Base-by-base conservation (phyloP, 1,139 yeast species). In the Yamadazyma trypodendri region DNA sequence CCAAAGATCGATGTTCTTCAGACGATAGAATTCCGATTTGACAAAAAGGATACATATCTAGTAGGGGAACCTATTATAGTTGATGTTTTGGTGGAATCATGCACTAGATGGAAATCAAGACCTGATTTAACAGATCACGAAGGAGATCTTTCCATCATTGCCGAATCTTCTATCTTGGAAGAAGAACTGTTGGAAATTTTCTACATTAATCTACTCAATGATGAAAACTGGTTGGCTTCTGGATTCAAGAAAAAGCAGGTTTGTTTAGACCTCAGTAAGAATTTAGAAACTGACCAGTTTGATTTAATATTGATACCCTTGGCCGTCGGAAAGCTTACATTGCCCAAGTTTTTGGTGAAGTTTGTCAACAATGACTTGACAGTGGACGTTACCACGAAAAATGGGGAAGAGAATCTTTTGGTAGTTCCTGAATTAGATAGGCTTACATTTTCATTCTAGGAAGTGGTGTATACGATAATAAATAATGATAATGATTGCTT, bases 371-470 rank as follows among this genome's bases (percentile, higher is more conserved):
- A 41, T 18, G 46, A 44, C 7, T 51, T 62, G 13, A 24, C 51
- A n/a, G 71, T 79, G 68, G 90, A 86, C 42, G 60, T 81, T 8
- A 83, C 82, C 38, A 73, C 80, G 46, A 72, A 72, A 42, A 87
- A 86, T 55, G 84, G 84, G 9, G 71, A 77, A 32, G 89, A 85
- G 47, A 72, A 83, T 0, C 63, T 86, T 3, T 63, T 84, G 38
- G 82, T 88, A n/a, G 84, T 84, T 2, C 87, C 92, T 0, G 88
- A 82, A 42, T 57, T 77, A 24, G 81, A 81, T 41, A 72, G 77
- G 45, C 72, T 82, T 7, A 77, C 84, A 1, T 76, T 81, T 45
- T 62, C 82, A 1, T 79, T 82, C 53, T 81, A 60, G 21, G 6
- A 5, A 10, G n/a, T 11, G 9, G 12, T n/a, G 9, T n/a, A 24